phyloP scores from a whole-genome alignment of 352 stramenopile species.

The Phytophthora litchii region DNA sequence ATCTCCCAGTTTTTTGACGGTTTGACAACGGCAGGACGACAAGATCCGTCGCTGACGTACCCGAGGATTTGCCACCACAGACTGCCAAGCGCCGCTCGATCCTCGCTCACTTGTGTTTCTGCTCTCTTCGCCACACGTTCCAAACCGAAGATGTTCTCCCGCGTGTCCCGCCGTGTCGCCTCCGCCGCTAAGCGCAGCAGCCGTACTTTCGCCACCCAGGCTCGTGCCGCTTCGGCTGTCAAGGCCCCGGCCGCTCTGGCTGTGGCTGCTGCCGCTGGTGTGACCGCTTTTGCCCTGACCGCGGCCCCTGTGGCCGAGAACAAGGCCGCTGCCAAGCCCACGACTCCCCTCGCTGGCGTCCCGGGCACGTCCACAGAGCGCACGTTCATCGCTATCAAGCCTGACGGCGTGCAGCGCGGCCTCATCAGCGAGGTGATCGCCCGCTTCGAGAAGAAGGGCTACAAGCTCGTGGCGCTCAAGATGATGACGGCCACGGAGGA shows the following conservation, averaged over 20 bases:
- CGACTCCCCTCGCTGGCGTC: slow-evolving; percentile 74
- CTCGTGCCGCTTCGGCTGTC: slow-evolving; percentile 43
- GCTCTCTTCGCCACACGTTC: slow-evolving; percentile 35
- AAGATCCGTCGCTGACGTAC: slow-evolving; percentile 28
- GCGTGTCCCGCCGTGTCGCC: slow-evolving; percentile 68
- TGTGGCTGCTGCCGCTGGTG: slow-evolving; percentile 46
- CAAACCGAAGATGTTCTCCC: slow-evolving; percentile 63
- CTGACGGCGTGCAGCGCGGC: slow-evolving; percentile 93
- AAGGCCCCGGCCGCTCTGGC: slow-evolving; percentile 39
- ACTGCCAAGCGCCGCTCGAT: slow-evolving; percentile 20
- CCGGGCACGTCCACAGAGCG: slow-evolving; percentile 93
- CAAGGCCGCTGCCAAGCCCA: slow-evolving; percentile 42
- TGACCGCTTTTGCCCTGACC: slow-evolving; percentile 56
- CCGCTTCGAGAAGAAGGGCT: slow-evolving; percentile 96
- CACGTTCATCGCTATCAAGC: slow-evolving; percentile 96
- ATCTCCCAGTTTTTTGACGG: slow-evolving; percentile 9
- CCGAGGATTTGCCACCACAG: slow-evolving; percentile 24
- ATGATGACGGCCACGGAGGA: slow-evolving; percentile 92
- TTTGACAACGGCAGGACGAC: slow-evolving; percentile 21
- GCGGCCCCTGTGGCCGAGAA: slow-evolving; percentile 47
- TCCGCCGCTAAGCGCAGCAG: slow-evolving; percentile 62
- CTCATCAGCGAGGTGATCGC: slow-evolving; percentile 95
- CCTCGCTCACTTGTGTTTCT: slow-evolving; percentile 40
- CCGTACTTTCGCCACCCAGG: slow-evolving; percentile 60
- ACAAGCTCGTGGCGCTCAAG: slow-evolving; percentile 95